Conservation (phyloP, 495 filamentous ascomycete species). For the Tuber microsphaerosporum region DNA sequence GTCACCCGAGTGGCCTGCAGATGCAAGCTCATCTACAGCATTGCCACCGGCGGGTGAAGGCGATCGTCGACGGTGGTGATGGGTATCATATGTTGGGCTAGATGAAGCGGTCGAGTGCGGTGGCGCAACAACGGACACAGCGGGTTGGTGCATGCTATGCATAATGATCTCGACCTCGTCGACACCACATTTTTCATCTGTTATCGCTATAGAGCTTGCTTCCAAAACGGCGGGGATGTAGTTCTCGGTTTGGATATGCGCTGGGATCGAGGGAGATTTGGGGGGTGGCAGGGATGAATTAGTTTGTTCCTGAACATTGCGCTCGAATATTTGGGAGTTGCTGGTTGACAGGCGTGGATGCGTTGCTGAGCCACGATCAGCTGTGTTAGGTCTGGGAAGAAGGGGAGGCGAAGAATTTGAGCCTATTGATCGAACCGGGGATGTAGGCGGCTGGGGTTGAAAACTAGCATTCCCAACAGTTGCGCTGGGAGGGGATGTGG, state of each 20-base stretch:
- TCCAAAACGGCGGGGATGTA: slow-evolving; percentile 85
- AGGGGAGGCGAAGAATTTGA: slow-evolving; percentile 47
- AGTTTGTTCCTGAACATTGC: slow-evolving; percentile 73
- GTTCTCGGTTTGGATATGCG: slow-evolving; percentile 85
- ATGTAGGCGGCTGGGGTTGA: slow-evolving; percentile 41
- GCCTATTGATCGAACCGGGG: slow-evolving; percentile 46
- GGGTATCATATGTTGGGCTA: slow-evolving; percentile 62
- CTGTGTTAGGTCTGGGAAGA: slow-evolving; percentile 48
- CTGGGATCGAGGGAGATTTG: slow-evolving; percentile 67
- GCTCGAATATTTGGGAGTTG: slow-evolving; percentile 82
- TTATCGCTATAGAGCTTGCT: slow-evolving; percentile 81
- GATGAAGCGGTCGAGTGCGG: slow-evolving; percentile 30
- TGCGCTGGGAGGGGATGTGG: slow-evolving; percentile 29
- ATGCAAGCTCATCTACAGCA: slow-evolving; percentile 21
- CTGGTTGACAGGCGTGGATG: slow-evolving; percentile 28
- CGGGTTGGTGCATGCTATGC: slow-evolving; percentile 71
- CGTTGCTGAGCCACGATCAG: slow-evolving; percentile 6
- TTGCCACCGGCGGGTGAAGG: slow-evolving; percentile 19
- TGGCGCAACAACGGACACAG: slow-evolving; percentile 44
- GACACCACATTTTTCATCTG: slow-evolving; percentile 64
- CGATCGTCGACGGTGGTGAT: slow-evolving; percentile 34
- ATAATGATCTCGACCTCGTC: slow-evolving; percentile 85
- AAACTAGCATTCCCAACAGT: slow-evolving; percentile 25
- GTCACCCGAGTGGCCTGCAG: slow-evolving; percentile 25
- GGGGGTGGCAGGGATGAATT: slow-evolving; percentile 48